These are phyloP conservation scores for Suhomyces bolitotheri DNA, from an alignment of 1,139 yeast species.

Conservation along the genomic window DNA sequence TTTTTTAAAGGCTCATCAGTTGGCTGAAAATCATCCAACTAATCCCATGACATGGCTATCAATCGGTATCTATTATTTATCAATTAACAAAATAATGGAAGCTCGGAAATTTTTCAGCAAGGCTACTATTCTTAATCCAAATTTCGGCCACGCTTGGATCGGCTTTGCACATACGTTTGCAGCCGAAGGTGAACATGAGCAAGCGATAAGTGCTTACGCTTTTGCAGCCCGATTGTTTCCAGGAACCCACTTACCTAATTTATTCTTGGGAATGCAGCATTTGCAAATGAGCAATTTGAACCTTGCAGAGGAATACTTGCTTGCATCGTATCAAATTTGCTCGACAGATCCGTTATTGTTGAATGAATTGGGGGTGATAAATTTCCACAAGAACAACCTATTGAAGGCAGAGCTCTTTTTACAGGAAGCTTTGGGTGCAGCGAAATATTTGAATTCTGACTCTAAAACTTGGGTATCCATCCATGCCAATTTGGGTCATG, in stretches of 20 bases:
- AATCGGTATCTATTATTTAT: conserved; percentile 84
- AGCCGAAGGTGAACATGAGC: conserved; percentile 97
- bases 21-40: conserved; percentile 83
- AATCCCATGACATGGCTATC: conserved; percentile 90
- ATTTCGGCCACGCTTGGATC: conserved; percentile 95
- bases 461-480: conserved; percentile 85
- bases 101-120: conserved; percentile 88
- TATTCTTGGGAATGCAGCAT: conserved; percentile 96
- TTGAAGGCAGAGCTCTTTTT: conserved; percentile 70
- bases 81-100: conserved; percentile 71
- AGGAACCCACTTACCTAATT: conserved; percentile 87
- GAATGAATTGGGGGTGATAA: conserved; percentile 89
- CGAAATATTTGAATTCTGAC: conserved; percentile 70
- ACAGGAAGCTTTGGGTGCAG: conserved; percentile 70
- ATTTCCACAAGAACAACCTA: conserved; percentile 74
- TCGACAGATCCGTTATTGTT: conserved; percentile 81
- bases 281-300: conserved; percentile 80
- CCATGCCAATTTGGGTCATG: conserved; percentile 89
- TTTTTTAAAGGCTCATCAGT: conserved; percentile 77
- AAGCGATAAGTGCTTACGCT: conserved; percentile 95
- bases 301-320: conserved; percentile 83
- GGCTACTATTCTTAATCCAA: conserved; percentile 86
- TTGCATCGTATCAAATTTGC: conserved; percentile 75
- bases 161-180: conserved; percentile 99
- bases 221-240: conserved; percentile 93